phyloP scores from a whole-genome alignment of 2,329 filamentous ascomycete genomes.

The Fusarium sp. region DNA sequence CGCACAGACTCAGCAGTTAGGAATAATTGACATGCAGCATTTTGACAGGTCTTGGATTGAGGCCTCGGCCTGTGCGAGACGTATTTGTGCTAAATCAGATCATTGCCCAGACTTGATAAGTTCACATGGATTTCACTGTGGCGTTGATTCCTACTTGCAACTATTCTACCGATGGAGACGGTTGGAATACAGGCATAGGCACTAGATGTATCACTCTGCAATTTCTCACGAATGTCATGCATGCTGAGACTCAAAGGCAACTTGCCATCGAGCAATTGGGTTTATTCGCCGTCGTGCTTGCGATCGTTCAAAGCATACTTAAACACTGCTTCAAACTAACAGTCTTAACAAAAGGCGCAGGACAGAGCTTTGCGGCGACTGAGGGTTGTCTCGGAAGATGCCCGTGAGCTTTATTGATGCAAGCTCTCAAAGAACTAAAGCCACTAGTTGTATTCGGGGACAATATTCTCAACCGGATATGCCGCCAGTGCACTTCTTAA shows the following conservation, averaged over 20 bases:
- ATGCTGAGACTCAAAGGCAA: too few species aligned
- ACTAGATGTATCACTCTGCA: background rate
- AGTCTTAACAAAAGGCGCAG: too few species aligned
- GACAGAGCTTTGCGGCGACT: too few species aligned
- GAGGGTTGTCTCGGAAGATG: background rate
- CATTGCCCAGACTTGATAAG: rapidly evolving
- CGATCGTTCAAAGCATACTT: too few species aligned
- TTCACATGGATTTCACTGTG: rapidly evolving
- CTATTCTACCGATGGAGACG: rapidly evolving
- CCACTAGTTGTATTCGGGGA: background rate
- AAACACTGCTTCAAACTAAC: too few species aligned
- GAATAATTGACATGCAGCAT: background rate
- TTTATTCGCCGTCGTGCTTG: too few species aligned
- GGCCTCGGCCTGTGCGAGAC: rapidly evolving
- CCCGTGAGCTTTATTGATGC: too few species aligned
- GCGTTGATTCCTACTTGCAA: rapidly evolving
- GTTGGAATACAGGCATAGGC: rapidly evolving
- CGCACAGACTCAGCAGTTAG: background rate
- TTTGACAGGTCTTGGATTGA: background rate
- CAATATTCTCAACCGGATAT: background rate
- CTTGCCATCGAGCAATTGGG: too few species aligned
- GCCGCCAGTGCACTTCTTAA: background rate
- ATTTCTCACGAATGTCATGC: too few species aligned
- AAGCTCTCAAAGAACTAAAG: too few species aligned
- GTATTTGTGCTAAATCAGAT: background rate